phyloP scores from a whole-genome alignment of 2,329 filamentous ascomycete genomes.

The Penicillium sp. region DNA sequence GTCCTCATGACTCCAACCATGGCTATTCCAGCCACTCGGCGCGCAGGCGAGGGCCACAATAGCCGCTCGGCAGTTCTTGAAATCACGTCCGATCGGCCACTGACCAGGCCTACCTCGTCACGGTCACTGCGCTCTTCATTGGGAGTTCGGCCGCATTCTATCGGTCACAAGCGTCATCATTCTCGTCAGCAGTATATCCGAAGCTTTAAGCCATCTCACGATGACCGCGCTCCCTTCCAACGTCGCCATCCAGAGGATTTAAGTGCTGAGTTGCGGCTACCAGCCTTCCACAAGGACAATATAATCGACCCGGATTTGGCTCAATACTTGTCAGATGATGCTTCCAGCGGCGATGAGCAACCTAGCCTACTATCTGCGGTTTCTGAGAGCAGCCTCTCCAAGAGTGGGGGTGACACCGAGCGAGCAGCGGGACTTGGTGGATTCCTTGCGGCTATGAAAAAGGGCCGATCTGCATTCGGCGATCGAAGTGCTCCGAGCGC shows the following conservation, averaged over 20 bases:
- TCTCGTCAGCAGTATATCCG: constrained; percentile 84
- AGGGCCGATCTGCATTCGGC: constrained; percentile 69
- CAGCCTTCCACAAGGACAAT: constrained; percentile 97
- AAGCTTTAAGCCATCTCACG: constrained; percentile 68
- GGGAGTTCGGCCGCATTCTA: constrained; percentile 70
- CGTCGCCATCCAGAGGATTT: constrained; percentile 69
- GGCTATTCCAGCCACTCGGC: constrained; percentile 65
- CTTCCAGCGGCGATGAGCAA: constrained; percentile 89
- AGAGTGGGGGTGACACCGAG: constrained; percentile 70
- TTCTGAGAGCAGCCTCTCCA: constrained; percentile 63
- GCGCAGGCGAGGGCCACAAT: constrained; percentile 73
- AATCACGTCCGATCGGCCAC: constrained; percentile 74
- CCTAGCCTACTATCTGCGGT: constrained; percentile 79
- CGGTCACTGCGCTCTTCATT: constrained; percentile 79
- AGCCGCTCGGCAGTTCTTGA: constrained; percentile 87
- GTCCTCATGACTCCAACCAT: constrained; percentile 59
- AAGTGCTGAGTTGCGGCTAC: constrained; percentile 66
- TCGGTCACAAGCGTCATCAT: constrained; percentile 80
- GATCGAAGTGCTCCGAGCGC: constrained; percentile 75
- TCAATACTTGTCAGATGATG: constrained; percentile 91
- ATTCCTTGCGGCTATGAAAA: constrained; percentile 71
- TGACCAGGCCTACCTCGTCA: constrained; percentile 91
- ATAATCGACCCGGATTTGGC: constrained; percentile 97
- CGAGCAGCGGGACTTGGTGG: constrained; percentile 70
- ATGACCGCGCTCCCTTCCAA: constrained; percentile 87